A percentile compares a stretch with the other conserved stretches of the same genome.
These are phyloP conservation scores for Lactarius sp. DNA, from an alignment of 768 basidiomycete genomes.

Conservation along the genomic window DNA sequence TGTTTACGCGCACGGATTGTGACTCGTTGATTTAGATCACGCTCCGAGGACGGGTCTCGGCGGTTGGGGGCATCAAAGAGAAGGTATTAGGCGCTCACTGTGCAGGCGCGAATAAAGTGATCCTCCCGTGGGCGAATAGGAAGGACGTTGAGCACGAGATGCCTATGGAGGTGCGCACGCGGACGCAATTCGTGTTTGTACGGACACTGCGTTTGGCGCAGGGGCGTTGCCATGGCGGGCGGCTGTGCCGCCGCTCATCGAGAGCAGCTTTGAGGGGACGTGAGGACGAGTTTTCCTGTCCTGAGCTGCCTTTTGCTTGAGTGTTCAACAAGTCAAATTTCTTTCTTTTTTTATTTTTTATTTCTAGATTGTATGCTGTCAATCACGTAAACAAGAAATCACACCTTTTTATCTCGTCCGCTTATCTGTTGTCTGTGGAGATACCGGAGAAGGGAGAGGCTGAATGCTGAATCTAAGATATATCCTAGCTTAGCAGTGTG, in stretches of 20 bases:
- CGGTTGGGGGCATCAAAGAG: slow-evolving; percentile 90
- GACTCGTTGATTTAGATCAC: slow-evolving; percentile 50
- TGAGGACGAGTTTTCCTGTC: too few relatives aligned
- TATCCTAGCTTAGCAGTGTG: too few relatives aligned
- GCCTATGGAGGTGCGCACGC: slow-evolving; percentile 60
- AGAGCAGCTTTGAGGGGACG: slow-evolving; percentile 42
- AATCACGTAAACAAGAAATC: too few relatives aligned
- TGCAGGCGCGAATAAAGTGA: slow-evolving; percentile 75
- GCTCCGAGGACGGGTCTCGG: slow-evolving; percentile 71
- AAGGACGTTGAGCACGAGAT: slow-evolving; percentile 88
- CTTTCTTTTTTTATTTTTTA: too few relatives aligned
- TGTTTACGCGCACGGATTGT: neutral
- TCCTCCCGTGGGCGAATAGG: slow-evolving; percentile 78
- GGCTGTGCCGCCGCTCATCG: slow-evolving; percentile 38
- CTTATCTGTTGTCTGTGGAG: too few relatives aligned
- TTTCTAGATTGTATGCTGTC: too few relatives aligned
- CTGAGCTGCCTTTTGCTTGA: neutral
- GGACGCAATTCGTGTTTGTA: slow-evolving; percentile 82
- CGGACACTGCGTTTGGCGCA: slow-evolving; percentile 75
- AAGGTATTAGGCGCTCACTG: slow-evolving; percentile 88
- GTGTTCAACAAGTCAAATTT: too few relatives aligned
- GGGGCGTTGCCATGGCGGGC: slow-evolving; percentile 61
- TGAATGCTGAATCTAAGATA: too few relatives aligned
- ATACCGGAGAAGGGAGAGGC: too few relatives aligned
- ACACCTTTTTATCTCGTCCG: too few relatives aligned